A percentile compares a stretch with the other conserved stretches of the same genome.
These are phyloP conservation scores for Neobulgaria alba DNA, from an alignment of 2,329 filamentous ascomycete genomes.

Conservation along the genomic window DNA sequence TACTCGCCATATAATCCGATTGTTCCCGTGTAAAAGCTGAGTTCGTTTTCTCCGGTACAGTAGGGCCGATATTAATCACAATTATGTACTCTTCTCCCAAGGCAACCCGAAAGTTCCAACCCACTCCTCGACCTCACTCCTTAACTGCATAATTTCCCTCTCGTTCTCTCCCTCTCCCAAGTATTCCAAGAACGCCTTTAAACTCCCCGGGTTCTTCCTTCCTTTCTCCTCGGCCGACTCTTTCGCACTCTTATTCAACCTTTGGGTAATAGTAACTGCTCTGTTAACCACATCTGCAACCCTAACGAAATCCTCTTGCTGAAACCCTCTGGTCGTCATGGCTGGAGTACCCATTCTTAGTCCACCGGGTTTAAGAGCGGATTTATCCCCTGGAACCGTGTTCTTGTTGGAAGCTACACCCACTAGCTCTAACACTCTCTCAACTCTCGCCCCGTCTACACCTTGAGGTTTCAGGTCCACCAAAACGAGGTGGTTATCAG, in stretches of 20 bases:
- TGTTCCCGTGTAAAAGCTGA: too few species aligned
- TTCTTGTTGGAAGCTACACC: conserved; percentile 99
- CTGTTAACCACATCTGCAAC: conserved; percentile 82
- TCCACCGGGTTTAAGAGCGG: conserved; percentile 85
- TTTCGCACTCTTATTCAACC: conserved; percentile 48
- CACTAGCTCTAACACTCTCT: conserved; percentile 82
- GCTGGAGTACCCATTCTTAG: conserved; percentile 91
- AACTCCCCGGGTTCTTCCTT: conserved; percentile 55
- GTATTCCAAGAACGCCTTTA: conserved; percentile 60
- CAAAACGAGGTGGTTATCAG: conserved; percentile 94
- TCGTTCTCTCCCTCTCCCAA: conserved; percentile 60
- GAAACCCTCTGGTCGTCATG: conserved; percentile 96
- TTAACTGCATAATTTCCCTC: conserved; percentile 63
- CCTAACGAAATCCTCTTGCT: conserved; percentile 75
- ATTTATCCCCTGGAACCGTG: conserved; percentile 91
- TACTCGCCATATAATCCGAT: too few species aligned
- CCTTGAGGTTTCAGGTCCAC: conserved; percentile 82
- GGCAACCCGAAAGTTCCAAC: conserved; percentile 65
- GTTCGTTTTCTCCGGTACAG: too few species aligned
- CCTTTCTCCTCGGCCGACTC: conserved; percentile 59
- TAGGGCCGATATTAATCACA: too few species aligned
- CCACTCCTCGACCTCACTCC: conserved; percentile 70
- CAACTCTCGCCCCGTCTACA: conserved; percentile 83
- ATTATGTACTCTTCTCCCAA: conserved; percentile 39
- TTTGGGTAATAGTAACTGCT: conserved; percentile 31